Percentiles rank a stretch among this genome's conserved stretches.
phyloP scores from a whole-genome alignment of 2,329 filamentous ascomycete genomes.

The Pseudogymnoascus sp. region DNA sequence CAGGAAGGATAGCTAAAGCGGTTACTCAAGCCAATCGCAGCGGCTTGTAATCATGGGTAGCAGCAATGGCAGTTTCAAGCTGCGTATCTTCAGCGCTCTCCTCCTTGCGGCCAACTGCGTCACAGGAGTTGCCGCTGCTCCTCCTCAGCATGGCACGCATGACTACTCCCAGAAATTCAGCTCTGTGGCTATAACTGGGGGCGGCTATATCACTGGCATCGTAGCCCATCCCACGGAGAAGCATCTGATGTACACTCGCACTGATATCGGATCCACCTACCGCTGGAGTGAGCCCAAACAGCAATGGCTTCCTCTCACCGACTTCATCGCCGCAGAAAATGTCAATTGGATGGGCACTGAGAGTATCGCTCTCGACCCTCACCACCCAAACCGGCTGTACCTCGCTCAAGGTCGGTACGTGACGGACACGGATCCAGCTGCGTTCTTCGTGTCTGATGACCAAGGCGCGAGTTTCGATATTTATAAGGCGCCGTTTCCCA shows the following conservation, averaged over 20 bases:
- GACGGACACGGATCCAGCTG: constrained; percentile 9
- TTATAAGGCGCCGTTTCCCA: constrained; percentile 16
- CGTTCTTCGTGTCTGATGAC: constrained; percentile 16
- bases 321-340: constrained; percentile 15
- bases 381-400: constrained; percentile 15
- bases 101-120: neutral
- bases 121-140: neutral
- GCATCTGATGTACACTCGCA: constrained; percentile 15
- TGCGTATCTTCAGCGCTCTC: neutral
- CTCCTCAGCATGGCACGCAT: constrained; percentile 1
- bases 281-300: constrained; percentile 12
- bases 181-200: constrained; percentile 15
- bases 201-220: constrained; percentile 16
- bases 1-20: neutral
- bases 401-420: constrained; percentile 17
- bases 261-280: constrained; percentile 16
- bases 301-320: constrained; percentile 17
- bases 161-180: constrained; percentile 12
- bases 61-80: neutral
- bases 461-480: constrained; percentile 15
- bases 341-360: constrained; percentile 16
- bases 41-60: neutral
- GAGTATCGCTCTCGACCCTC: constrained; percentile 15
- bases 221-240: constrained; percentile 15
- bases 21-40: neutral